Evolutionary conservation across 192 early-diverging fungal species (phyloP).

Genomic region (Tieghemiomyces parasiticus): DNA sequence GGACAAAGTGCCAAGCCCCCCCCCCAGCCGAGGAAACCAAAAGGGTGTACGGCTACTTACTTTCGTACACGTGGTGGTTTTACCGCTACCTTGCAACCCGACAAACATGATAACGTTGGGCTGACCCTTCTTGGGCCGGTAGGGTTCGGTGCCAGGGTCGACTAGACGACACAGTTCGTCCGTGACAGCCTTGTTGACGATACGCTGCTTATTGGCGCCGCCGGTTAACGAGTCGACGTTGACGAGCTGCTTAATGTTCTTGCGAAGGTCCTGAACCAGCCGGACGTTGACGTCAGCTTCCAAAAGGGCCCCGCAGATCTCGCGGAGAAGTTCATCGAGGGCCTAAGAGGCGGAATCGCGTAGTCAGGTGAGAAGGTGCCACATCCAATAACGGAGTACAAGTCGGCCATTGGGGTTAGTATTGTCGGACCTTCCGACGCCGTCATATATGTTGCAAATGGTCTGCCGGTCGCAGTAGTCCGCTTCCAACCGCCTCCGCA

Average conservation of each 20-base stretch:
- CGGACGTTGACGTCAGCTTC: conserved; percentile 85
- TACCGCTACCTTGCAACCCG: conserved; percentile 88
- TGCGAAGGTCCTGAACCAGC: conserved; percentile 66
- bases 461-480: too few relatives aligned
- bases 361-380: not conserved
- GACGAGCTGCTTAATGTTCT: conserved; percentile 70
- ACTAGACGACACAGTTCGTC: conserved; percentile 81
- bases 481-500: not conserved
- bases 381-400: not conserved
- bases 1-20: too few relatives aligned
- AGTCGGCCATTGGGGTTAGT: not conserved
- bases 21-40: not conserved
- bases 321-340: conserved; percentile 65
- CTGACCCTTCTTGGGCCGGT: conserved; percentile 69
- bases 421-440: not conserved
- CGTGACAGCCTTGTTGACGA: conserved; percentile 79
- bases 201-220: conserved; percentile 70
- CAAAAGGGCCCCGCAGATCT: conserved; percentile 76
- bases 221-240: conserved; percentile 69
- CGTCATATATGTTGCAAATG: not conserved
- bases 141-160: conserved; percentile 75
- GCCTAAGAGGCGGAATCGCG: conserved; percentile 21
- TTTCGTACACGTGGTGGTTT: conserved; percentile 95
- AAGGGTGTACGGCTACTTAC: not conserved
- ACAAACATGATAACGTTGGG: conserved; percentile 94